Evolutionary conservation across 1,139 yeast genomes (phyloP).

Genomic region (Candida buenavistaensis): DNA sequence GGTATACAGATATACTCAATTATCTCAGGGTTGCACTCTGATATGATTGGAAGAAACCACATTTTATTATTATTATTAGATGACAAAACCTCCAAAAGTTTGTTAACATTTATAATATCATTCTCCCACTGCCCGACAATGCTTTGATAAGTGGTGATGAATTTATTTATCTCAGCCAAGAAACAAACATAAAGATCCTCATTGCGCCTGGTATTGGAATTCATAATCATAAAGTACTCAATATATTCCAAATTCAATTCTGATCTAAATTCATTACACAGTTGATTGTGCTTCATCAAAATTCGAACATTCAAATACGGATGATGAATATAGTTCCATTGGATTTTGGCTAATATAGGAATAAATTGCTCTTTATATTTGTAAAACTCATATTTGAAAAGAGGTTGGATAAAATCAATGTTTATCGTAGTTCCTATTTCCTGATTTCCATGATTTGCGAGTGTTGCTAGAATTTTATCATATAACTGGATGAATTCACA

Average conservation of each 20-base stretch:
- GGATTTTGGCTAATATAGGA: slow-evolving; percentile 5
- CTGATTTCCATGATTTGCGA: background rate
- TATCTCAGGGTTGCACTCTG: slow-evolving; percentile 1
- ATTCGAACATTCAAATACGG: slow-evolving; percentile 7
- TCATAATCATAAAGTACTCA: slow-evolving; percentile 9
- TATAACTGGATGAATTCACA: slow-evolving; percentile 5
- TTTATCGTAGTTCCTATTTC: background rate
- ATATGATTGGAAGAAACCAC: slow-evolving; percentile 5
- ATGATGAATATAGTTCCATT: slow-evolving; percentile 12
- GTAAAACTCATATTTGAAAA: slow-evolving; percentile 7
- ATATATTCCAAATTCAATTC: slow-evolving; percentile 3
- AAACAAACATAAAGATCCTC: slow-evolving; percentile 3
- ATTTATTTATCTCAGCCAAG: slow-evolving; percentile 2
- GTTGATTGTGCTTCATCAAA: slow-evolving; percentile 2
- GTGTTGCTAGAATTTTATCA: slow-evolving; percentile 5
- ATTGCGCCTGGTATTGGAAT: slow-evolving; percentile 1
- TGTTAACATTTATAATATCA: slow-evolving; percentile 1
- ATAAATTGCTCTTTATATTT: background rate
- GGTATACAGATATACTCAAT: background rate
- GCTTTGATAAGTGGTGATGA: slow-evolving; percentile 1
- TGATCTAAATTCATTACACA: background rate
- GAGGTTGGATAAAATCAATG: slow-evolving; percentile 2
- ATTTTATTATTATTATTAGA: slow-evolving; percentile 4
- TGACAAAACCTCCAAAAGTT: slow-evolving; percentile 6
- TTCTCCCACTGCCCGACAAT: slow-evolving; percentile 3